Evolutionary conservation across 2,329 filamentous ascomycete genomes (phyloP), one percentile per base, ranked within the genome.

Genomic region (Fusarium acutatum): DNA sequence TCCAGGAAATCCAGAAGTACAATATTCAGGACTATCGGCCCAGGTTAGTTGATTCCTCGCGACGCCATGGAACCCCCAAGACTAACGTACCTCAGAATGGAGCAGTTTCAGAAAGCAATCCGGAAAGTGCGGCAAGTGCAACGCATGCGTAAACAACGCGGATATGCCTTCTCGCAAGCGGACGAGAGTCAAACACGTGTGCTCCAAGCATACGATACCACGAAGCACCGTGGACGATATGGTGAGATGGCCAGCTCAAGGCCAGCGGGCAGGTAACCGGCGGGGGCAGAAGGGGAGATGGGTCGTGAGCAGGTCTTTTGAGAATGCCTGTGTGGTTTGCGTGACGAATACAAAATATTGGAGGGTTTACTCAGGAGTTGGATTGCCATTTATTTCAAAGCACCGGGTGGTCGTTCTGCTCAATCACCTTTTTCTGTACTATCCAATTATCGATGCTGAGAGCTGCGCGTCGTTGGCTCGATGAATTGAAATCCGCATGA

Each of bases 1-100:
- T 99, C 73, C 96, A 99, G 83, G 96, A 99, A 85, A 99, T 99
- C 77, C 96, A 99, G 83, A 99, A 99, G 85, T 99, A 98, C 86
- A 99, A 99, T 79, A 97, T 99, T 69, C 96, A 99, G 85, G 96
- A 99, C 85, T 99, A 99, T 84, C 89, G 96, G 80, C 96, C 96
- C 71, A 92, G 96, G 94, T 95, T 89, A 76, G 88, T 57, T 24
- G 52, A 40, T 24, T 15, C 18, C 49, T 18, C 20, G 20, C 54
- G 22, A 28, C 41, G 20, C 10, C 4, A 30, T 32, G 8, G 14
- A 43, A n/a, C 3, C 34, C 9, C 3, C 17, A 22, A 17, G 15
- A 58, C 56, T 80, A 34, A 79, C 64, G n/a, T 26, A 17, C 10
- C 28, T 5, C 72, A 96, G 94, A 80, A 99, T 99, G 96, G 96